Conservation (phyloP, 768 basidiomycete genomes). For the Steccherinum ochraceum region DNA sequence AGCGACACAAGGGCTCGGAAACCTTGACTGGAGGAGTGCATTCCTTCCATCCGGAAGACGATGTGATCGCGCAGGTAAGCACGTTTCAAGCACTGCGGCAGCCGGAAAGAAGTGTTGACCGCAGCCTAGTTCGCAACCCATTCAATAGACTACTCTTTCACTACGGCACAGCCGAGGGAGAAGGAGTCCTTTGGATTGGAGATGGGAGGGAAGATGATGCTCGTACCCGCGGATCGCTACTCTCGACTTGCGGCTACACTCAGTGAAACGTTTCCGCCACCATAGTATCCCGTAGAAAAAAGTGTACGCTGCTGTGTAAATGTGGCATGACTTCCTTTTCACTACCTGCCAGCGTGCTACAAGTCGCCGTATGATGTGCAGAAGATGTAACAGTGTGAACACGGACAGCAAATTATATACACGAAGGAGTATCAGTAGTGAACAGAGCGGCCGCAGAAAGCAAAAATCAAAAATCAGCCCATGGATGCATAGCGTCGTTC, state of each 20-base stretch:
- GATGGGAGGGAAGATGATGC: slow-evolving; percentile 58
- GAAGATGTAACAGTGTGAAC: background rate
- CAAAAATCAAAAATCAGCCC: background rate
- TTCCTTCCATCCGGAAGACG: slow-evolving; percentile 86
- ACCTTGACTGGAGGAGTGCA: slow-evolving; percentile 42
- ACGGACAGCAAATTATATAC: slow-evolving; percentile 9
- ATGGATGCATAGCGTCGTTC: background rate
- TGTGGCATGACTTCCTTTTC: background rate
- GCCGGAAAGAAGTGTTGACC: slow-evolving; percentile 1
- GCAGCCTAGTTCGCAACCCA: slow-evolving; percentile 40
- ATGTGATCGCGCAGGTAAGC: slow-evolving; percentile 55
- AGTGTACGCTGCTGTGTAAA: too few relatives aligned
- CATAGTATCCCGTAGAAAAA: slow-evolving; percentile 11
- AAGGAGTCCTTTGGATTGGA: slow-evolving; percentile 70
- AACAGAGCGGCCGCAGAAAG: background rate
- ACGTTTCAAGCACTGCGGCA: too few relatives aligned
- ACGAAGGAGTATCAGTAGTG: background rate
- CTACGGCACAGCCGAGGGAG: slow-evolving; percentile 46
- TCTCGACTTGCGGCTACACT: slow-evolving; percentile 31
- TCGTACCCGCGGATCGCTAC: slow-evolving; percentile 43
- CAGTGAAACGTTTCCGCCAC: slow-evolving; percentile 18
- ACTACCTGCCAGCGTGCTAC: background rate
- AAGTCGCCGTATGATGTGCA: too few relatives aligned
- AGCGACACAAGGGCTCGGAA: slow-evolving; percentile 28
- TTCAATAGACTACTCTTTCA: slow-evolving; percentile 48